Evolutionary conservation across 148 eudicot species (phyloP).

Genomic region (Camellia japonica): DNA sequence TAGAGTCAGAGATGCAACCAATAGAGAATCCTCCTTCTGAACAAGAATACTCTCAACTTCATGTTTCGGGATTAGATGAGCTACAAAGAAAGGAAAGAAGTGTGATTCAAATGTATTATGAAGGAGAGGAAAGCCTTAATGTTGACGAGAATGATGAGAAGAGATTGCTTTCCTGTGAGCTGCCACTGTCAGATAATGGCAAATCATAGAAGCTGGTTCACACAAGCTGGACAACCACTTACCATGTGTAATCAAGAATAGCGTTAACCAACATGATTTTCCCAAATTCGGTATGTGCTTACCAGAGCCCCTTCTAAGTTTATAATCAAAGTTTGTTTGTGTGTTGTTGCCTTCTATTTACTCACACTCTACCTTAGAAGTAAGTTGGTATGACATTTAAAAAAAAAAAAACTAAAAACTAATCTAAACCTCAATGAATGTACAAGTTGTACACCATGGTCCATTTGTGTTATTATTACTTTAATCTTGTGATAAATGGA

Average conservation of each 20-base stretch:
- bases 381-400: no score
- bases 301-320: background rate
- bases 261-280: no score
- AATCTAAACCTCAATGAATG: no score
- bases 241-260: no score
- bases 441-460: no score
- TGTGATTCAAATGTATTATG: conserved; percentile 25
- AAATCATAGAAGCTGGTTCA: background rate
- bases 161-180: conserved; percentile 24
- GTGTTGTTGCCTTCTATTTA: background rate
- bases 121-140: conserved; percentile 24
- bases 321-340: background rate
- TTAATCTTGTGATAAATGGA: background rate
- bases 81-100: conserved; percentile 16
- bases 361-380: background rate
- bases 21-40: conserved; percentile 25
- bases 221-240: background rate
- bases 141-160: conserved; percentile 40
- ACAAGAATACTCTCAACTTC: conserved; percentile 21
- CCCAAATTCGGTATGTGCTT: background rate
- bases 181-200: background rate
- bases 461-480: background rate
- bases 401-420: no score
- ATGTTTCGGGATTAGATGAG: conserved; percentile 16
- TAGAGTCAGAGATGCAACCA: conserved; percentile 55